These are phyloP conservation scores for Leccinum olivaceopallidum DNA, from an alignment of 768 basidiomycete species.

Conservation along the genomic window DNA sequence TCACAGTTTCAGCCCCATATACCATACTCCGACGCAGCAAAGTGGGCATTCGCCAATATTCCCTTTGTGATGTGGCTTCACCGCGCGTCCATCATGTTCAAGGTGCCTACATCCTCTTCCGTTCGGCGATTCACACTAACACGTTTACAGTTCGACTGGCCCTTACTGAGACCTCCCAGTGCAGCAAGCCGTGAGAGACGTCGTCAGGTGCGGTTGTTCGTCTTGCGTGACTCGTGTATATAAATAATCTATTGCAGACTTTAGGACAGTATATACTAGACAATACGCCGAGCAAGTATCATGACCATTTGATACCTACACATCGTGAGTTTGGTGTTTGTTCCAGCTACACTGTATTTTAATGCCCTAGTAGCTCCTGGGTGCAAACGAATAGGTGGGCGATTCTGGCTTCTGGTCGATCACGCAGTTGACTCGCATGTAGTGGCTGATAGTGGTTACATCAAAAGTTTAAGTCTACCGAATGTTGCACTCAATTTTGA, in stretches of 20 bases:
- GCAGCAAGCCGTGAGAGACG: constrained; percentile 12
- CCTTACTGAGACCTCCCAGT: constrained; percentile 12
- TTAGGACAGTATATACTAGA: constrained; percentile 47
- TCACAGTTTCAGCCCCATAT: constrained; percentile 40
- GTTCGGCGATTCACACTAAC: background rate
- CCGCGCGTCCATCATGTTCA: constrained; percentile 50
- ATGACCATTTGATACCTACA: constrained; percentile 47
- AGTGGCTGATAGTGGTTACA: constrained; percentile 32
- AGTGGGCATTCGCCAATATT: constrained; percentile 56
- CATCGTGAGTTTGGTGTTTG: constrained; percentile 41
- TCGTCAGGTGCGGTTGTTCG: constrained; percentile 10
- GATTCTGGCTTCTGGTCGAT: background rate
- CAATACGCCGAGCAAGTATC: constrained; percentile 50
- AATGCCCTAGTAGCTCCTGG: constrained; percentile 45
- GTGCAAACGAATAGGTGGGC: constrained; percentile 51
- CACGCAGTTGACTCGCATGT: background rate
- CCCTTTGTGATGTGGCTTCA: constrained; percentile 53
- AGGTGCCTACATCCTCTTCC: constrained; percentile 28
- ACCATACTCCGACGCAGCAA: constrained; percentile 38
- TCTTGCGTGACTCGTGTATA: no score
- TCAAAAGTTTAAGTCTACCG: constrained; percentile 21
- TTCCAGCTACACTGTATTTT: background rate
- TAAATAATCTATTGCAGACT: constrained; percentile 28
- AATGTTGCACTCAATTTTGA: constrained; percentile 30
- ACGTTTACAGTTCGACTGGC: constrained; percentile 21